Evolutionary conservation across 2,329 filamentous ascomycete genomes (phyloP), one percentile per base, ranked within the genome.

Genomic region (Colletotrichum liaoningense): DNA sequence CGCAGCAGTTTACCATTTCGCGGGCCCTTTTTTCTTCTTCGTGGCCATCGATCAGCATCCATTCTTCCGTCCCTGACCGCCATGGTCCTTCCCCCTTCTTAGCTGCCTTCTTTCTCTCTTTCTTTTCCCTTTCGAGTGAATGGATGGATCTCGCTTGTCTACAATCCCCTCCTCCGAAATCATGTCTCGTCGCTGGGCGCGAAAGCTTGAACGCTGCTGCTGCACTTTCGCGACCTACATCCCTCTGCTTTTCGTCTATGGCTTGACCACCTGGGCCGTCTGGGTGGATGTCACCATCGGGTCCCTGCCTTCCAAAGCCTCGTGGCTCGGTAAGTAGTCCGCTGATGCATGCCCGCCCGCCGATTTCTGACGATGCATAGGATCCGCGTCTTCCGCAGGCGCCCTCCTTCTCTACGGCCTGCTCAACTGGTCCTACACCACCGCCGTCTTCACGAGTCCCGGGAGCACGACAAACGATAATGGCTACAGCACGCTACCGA

Each of bases 361-460:
- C 38, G 38, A 16, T 19, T 71, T 72, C 63, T 76, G 71, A 64
- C 62, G 62, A 74, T 66, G 22, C 19, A 35, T 74, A 92, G 91
- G 90, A 60, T 85, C 82, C 12, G 82, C 83, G 5, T 85, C 88
- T 2, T 94, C 93, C 11, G 80, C 88, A 54, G 80, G 94, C 66
- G 95, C 93, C 59, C 81, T 96, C 75, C 72, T 89, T 42, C 88
- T 98, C 74, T 98, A 95, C 79, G 77, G 90, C 67, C 86, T 98
- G 79, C 91, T 97, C 75, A 96, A 97, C 82, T 93, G 93, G 88
- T 96, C 90, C 78, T 99, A 99, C 85, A 97, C 94, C 1, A 92
- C 93, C 57, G 97, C 97, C 79, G 96, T 98, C 75, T 98, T 98
- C 84, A 98, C 95, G 28, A 91, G 93, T 76, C 96, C 97, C 6